Evolutionary conservation across 495 filamentous ascomycete species (phyloP), one percentile per base, ranked within the genome.

Genomic region (Cairneyella variabilis): DNA sequence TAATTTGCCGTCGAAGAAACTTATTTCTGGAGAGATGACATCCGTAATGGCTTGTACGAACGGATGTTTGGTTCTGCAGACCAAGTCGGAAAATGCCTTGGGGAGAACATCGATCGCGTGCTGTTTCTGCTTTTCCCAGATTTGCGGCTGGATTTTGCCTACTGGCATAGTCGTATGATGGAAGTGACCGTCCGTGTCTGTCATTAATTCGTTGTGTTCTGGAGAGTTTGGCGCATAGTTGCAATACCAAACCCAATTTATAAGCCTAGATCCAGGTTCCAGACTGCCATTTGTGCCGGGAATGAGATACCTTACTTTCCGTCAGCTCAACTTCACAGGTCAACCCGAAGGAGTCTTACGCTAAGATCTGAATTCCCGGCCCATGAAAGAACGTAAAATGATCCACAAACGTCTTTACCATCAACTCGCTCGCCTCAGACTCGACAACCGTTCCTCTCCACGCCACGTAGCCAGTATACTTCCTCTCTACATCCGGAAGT

Each of bases 241-340:
- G 47, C 66, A 68, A 58, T 83, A 84, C 65, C 76, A 84, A 42
- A 83, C 79, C 53, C 74, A 79, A 56, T 83, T 84, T 36, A 80
- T 68, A 8, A 77, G 69, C 1, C 77, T 69, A 14, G 73, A 45
- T 11, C 73, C 77, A 0, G 67, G 66, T 36, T 74, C 65, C 8
- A 77, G 66, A 4, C 68, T 68, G 6, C 77, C 75, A 45, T 77
- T 64, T 12, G 66, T 53, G 1, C 76, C 78, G 0, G 78, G 75
- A 40, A 83, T 82, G n/a, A 76, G 66, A 56, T 83, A 82, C n/a
- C 71, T 71, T 21, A 12, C 8, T 23, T 3, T n/a, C 11, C 1
- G 26, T 37, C 22, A 51, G 36, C 9, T 28, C 11, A 25, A 25
- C n/a, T 1, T 1, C 12, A 8, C 17, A 17, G 43, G n/a, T 22